A percentile compares a stretch with the other conserved stretches of the same genome.
Conservation (phyloP, 805 yeast genomes). For the Scheffersomyces ergatensis region DNA sequence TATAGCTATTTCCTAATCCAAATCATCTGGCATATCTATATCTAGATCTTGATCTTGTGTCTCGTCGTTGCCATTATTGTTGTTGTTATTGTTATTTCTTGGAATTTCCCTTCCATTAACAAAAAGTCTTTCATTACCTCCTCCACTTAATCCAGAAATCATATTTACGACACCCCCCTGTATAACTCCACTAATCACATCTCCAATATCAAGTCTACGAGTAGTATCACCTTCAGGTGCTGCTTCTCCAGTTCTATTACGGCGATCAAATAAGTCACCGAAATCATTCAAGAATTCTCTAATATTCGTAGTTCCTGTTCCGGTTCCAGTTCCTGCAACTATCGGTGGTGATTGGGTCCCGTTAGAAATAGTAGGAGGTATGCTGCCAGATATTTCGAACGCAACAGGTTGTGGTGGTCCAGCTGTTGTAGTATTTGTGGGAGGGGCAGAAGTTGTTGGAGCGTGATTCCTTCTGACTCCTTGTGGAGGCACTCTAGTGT, state of each 20-base stretch:
- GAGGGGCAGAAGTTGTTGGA: not conserved
- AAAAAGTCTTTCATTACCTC: slow-evolving; percentile 3
- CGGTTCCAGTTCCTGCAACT: not conserved
- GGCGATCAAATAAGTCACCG: slow-evolving; percentile 20
- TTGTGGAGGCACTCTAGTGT: not conserved
- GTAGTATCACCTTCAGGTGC: not conserved
- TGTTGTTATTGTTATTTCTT: not conserved
- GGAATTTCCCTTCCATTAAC: slow-evolving; percentile 4
- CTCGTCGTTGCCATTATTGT: not conserved
- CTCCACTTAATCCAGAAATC: slow-evolving; percentile 4
- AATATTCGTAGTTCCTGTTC: slow-evolving; percentile 7
- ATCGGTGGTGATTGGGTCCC: not conserved
- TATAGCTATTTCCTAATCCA: slow-evolving; percentile 6
- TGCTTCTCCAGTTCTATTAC: slow-evolving; percentile 5
- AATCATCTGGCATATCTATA: slow-evolving; percentile 7
- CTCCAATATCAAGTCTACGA: not conserved
- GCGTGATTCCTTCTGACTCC: not conserved
- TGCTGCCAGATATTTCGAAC: not conserved
- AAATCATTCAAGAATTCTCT: slow-evolving; percentile 20
- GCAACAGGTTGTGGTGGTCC: not conserved
- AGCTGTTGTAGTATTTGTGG: not conserved
- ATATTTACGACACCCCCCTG: slow-evolving; percentile 3
- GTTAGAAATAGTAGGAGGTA: not conserved
- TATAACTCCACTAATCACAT: not conserved
- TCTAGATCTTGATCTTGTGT: slow-evolving; percentile 2